Percentiles rank a stretch among this genome's conserved stretches.
phyloP scores from a whole-genome alignment of 345 rosid genomes.

The Hibiscus tridactylites region DNA sequence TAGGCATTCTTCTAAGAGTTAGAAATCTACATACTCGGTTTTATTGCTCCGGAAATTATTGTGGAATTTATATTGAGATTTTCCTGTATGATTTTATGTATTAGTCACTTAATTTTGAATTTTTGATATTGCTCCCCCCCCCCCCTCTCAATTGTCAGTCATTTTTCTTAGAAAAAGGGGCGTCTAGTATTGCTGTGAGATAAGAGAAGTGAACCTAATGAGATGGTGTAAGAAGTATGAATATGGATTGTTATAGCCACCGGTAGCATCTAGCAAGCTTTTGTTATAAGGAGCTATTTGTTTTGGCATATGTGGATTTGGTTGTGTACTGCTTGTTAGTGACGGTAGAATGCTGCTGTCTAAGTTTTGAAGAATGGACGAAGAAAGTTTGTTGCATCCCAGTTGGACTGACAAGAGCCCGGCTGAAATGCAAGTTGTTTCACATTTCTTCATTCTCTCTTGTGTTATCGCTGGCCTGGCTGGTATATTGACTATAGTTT shows the following conservation, averaged over 20 bases:
- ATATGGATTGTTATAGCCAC: neutral
- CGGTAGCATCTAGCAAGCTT: neutral
- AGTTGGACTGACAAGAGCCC: slow-evolving; percentile 45
- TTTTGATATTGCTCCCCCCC: neutral
- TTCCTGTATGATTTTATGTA: too few relatives aligned
- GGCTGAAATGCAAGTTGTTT: slow-evolving; percentile 33
- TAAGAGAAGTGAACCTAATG: neutral
- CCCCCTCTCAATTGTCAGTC: neutral
- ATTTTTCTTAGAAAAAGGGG: neutral
- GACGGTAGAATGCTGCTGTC: slow-evolving; percentile 18
- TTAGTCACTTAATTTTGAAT: too few relatives aligned
- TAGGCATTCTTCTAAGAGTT: neutral
- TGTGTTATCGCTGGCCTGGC: slow-evolving; percentile 63
- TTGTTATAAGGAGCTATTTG: neutral
- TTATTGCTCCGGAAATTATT: too few relatives aligned
- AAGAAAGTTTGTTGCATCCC: slow-evolving; percentile 39
- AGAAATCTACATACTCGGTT: too few relatives aligned
- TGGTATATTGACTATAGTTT: slow-evolving; percentile 78
- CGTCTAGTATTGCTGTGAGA: neutral
- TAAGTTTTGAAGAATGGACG: slow-evolving; percentile 44
- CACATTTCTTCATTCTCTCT: slow-evolving; percentile 50
- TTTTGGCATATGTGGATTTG: neutral
- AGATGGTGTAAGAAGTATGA: slow-evolving; percentile 2
- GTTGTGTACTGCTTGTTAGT: neutral
- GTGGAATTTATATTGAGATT: too few relatives aligned